Evolutionary conservation across 2,329 filamentous ascomycete genomes (phyloP), one percentile per base, ranked within the genome.

Genomic region (Onygenales sp.): DNA sequence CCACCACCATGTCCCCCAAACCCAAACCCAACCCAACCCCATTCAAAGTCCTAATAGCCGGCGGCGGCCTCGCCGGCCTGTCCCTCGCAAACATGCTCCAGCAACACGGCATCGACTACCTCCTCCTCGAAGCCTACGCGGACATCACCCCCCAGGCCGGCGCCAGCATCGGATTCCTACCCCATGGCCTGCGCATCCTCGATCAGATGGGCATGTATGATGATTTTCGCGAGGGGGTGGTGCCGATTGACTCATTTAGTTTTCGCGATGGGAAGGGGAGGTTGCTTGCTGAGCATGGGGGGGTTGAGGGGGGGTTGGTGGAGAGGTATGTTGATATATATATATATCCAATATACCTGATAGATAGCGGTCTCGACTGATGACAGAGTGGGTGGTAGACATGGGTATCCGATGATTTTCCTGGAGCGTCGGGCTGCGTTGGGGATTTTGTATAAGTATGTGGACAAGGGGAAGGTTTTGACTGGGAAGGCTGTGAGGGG

Each of bases 151-250:
- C 77, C 0, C 64, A 72, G 17, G 63, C 74, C 0, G 78, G 79
- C 0, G 77, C 76, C 0, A 72, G 69, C 3, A 76, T 82, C 32
- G 75, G 68, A 1, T 57, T 80, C 0, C 55, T 69, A 0, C 66
- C 77, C 0, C 67, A 74, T 14, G 74, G 74, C 0, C 54, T 63
- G 3, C 66, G 72, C 0, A 73, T 81, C 6, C 60, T 80, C 0
- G 77, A 80, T 50, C 79, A 82, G 60, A 60, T 81, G 0, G 77
- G 75, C 0, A 56, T 68, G 38, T 72, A 59, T 31, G 64, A 70
- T 8, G 57, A 41, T n/a, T 6, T 52, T 21, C 35, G 57, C 27
- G 50, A 52, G 5, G 8, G 36, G 27, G 57, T 63, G 13, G 3
- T 2, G 11, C 35, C 10, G 7, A 21, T 43, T 14, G n/a, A 36